Evolutionary conservation across 306 rosid species (phyloP), one percentile per base, ranked within the genome.

Genomic region (Neltuma alba): DNA sequence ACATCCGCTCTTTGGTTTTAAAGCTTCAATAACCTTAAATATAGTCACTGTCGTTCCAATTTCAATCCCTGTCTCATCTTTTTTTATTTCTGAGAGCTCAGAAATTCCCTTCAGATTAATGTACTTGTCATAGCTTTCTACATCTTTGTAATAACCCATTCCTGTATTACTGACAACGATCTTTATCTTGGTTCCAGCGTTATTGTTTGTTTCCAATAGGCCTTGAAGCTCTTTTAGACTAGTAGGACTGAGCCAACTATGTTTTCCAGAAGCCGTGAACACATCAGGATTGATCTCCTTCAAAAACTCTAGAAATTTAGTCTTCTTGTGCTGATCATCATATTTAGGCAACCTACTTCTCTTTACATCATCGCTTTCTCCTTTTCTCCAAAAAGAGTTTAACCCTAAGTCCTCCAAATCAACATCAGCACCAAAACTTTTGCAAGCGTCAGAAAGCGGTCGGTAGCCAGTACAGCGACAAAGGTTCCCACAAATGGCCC

Each of bases 401-500:
- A 90, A 69, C 44, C 98, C 98, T 81, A 94, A 87, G 78, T 94
- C 97, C 87, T 94, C 98, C 21, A 94, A 81, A 78, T 94, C 98
- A 79, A 92, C 92, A 76, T 91, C 90, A 36, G 88, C 83, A 7
- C 97, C 89, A 72, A 92, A 92, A 74, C 98, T 94, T 83, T 92
- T 94, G 81, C 94, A 94, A 64, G 87, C 97, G 87, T 94, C 97
- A 27, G 92, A 97, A 57, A 92, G 91, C 1, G 98, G 73, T 45
- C 97, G 88, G 27, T 91, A 94, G 1, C 98, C 97, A 1, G 98
- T 92, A 65, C 98, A 94, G 11, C 97, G 91, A 72, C 98, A 94
- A 60, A 92, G 98, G 82, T 92, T 89, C 10, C 98, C 98, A 14
- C 93, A 80, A 74, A 91, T 69, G 20, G 94, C 84, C 88, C 70